Evolutionary conservation across 1,284 basidiomycete species (phyloP).

Genomic region (Thelephora terrestris): DNA sequence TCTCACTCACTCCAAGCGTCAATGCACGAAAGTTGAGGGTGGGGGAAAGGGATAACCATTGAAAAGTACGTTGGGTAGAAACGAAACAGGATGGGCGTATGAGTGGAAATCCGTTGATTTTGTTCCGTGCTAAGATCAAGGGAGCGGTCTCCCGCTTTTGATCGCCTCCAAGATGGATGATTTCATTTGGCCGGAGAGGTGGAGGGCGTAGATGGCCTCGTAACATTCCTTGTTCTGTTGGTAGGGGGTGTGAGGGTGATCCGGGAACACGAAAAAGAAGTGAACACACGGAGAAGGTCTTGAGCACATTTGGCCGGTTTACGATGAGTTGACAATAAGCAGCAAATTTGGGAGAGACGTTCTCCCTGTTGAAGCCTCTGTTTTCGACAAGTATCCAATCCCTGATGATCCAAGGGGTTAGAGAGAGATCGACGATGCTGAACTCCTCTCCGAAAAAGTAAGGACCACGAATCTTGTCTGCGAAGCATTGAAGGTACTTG

Average conservation of each 20-base stretch:
- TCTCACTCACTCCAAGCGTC: too few relatives aligned
- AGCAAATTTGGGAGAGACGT: constrained; percentile 36
- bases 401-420: constrained; percentile 48
- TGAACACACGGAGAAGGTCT: constrained; percentile 22
- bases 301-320: constrained; percentile 36
- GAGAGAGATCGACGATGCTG: constrained; percentile 45
- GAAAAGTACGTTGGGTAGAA: too few relatives aligned
- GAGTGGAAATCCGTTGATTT: too few relatives aligned
- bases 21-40: too few relatives aligned
- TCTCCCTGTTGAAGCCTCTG: constrained; percentile 36
- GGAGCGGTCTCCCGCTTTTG: constrained; percentile 35
- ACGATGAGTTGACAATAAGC: constrained; percentile 34
- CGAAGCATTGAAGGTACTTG: constrained; percentile 35
- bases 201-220: constrained; percentile 41
- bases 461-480: constrained; percentile 40
- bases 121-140: constrained; percentile 21
- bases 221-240: constrained; percentile 38
- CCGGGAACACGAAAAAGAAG: neutral
- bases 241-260: neutral
- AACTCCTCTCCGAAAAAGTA: constrained; percentile 51
- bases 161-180: constrained; percentile 52
- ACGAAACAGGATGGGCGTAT: too few relatives aligned
- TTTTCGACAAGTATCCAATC: constrained; percentile 40
- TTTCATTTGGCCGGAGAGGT: constrained; percentile 47
- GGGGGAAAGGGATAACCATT: too few relatives aligned